phyloP scores from a whole-genome alignment of 176 grass and related monocot species.

The Cenchrus americanus region DNA sequence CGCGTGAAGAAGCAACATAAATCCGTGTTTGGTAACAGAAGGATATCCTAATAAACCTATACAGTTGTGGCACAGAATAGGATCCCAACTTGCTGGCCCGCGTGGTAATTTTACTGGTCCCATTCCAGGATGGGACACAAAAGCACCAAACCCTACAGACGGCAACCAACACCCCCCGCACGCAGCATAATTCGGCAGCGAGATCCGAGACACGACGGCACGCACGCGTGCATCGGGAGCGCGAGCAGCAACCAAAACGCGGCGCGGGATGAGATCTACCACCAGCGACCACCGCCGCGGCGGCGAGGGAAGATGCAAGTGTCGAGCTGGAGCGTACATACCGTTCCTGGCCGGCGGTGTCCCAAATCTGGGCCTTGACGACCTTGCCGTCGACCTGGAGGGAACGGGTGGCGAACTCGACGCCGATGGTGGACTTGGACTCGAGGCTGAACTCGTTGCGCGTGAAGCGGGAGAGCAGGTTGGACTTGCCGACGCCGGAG shows the following conservation, averaged over 20 bases:
- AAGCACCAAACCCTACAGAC: background rate
- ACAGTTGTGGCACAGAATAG: background rate
- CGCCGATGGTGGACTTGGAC: conserved; percentile 98
- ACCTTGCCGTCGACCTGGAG: conserved; percentile 77
- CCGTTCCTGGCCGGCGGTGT: conserved; percentile 86
- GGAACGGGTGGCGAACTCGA: conserved; percentile 92
- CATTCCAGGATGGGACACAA: background rate
- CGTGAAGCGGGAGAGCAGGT: conserved; percentile 95
- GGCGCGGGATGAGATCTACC: conserved; percentile 23
- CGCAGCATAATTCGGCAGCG: conserved; percentile 37
- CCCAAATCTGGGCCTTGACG: conserved; percentile 99
- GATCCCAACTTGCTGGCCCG: background rate
- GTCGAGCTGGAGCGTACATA: background rate
- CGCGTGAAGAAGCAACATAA: background rate
- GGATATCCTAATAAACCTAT: background rate
- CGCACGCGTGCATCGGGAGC: background rate
- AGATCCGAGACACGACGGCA: conserved; percentile 31
- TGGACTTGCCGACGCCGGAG: conserved; percentile 97
- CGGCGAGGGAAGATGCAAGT: background rate
- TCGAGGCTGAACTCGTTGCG: conserved; percentile 99
- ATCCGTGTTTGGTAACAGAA: background rate
- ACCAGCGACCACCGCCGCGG: background rate
- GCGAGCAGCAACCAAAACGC: background rate
- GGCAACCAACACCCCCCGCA: background rate
- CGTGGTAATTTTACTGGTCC: background rate